Percentiles rank a stretch among this genome's conserved stretches.
phyloP scores from a whole-genome alignment of 2,329 filamentous ascomycete genomes.

The Fusarium nematophilum region DNA sequence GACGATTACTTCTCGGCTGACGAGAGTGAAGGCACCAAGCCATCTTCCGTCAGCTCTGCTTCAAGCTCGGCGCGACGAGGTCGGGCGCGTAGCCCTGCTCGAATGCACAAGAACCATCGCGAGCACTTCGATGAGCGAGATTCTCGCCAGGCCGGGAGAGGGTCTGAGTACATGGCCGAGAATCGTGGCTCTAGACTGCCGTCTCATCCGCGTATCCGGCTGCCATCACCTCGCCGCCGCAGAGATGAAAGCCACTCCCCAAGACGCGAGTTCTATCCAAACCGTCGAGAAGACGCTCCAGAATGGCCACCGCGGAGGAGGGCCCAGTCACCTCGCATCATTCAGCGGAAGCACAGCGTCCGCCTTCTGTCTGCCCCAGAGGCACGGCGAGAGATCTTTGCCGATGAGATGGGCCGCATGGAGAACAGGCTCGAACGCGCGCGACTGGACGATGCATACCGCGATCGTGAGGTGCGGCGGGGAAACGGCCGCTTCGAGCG shows the following conservation, averaged over 20 bases:
- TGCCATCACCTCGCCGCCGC: constrained; percentile 11
- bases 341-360: constrained; percentile 24
- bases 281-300: constrained; percentile 13
- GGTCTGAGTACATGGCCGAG: background rate
- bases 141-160: constrained; percentile 6
- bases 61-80: constrained; percentile 2
- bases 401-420: constrained; percentile 5
- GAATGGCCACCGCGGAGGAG: constrained; percentile 13
- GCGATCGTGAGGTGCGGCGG: constrained; percentile 12
- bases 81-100: constrained; percentile 20
- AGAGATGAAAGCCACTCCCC: constrained; percentile 17
- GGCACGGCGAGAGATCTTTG: constrained; percentile 29
- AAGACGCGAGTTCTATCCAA: constrained; percentile 10
- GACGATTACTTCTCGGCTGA: constrained; percentile 19
- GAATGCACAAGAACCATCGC: constrained; percentile 6
- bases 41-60: constrained; percentile 27
- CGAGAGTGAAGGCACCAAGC: constrained; percentile 29
- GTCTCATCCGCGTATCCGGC: constrained; percentile 21
- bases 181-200: background rate
- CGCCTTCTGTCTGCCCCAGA: constrained; percentile 31
- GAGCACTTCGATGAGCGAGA: constrained; percentile 13
- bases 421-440: constrained; percentile 31
- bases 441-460: constrained; percentile 19
- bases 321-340: constrained; percentile 28
- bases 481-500: constrained; percentile 31